Conservation (phyloP, 2,329 filamentous ascomycete species). For the Thielaviopsis ethacetica region DNA sequence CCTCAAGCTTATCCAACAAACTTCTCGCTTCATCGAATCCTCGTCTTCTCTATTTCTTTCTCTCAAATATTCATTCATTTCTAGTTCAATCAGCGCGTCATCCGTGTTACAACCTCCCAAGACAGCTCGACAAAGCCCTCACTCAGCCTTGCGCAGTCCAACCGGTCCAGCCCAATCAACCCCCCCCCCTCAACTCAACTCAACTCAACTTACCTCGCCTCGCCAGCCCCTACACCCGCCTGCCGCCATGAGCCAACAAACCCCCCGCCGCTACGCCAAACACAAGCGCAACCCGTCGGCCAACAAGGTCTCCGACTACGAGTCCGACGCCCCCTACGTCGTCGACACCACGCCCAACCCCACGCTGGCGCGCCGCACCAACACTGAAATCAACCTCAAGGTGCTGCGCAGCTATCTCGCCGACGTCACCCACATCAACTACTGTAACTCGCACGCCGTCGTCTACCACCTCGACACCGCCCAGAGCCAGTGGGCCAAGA, state of each 20-base stretch:
- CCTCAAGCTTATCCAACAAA: no score
- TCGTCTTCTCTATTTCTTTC: no score
- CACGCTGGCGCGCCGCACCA: constrained; percentile 45
- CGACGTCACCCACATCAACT: constrained; percentile 53
- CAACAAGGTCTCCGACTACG: constrained; percentile 41
- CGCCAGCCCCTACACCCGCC: no score
- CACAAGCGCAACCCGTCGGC: constrained; percentile 26
- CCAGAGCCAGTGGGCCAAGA: constrained; percentile 64
- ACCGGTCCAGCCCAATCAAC: neutral
- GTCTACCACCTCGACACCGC: constrained; percentile 62
- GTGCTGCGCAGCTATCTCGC: constrained; percentile 73
- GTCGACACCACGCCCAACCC: constrained; percentile 23
- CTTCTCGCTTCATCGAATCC: no score
- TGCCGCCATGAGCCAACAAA: constrained; percentile 26
- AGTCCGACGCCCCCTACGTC: constrained; percentile 44
- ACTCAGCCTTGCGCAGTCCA: neutral
- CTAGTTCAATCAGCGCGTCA: no score
- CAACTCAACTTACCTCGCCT: neutral
- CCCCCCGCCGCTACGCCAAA: constrained; percentile 22
- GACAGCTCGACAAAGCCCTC: no score
- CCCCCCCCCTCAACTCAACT: no score
- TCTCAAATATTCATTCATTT: no score
- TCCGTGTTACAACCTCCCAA: no score
- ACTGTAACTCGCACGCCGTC: constrained; percentile 71
- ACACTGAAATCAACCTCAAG: constrained; percentile 72